These are phyloP conservation scores for Gaeumannomyces sp. DNA, from an alignment of 2,329 filamentous ascomycete species.

Conservation along the genomic window DNA sequence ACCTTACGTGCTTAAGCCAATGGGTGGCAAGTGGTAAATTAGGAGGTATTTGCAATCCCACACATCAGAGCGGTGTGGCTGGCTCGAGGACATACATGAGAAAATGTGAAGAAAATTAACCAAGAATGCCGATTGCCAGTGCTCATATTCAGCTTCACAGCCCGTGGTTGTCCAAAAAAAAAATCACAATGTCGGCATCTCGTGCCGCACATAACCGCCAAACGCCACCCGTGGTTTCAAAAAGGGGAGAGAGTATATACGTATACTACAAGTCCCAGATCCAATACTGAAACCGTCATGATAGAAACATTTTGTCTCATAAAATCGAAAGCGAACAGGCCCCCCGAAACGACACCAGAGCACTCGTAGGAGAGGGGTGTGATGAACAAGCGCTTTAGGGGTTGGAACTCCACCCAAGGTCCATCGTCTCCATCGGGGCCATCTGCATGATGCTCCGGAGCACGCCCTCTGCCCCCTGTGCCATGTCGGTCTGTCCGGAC, in stretches of 20 bases:
- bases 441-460: constrained; percentile 52
- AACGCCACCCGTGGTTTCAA: neutral
- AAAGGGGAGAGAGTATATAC: neutral
- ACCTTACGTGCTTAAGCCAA: neutral
- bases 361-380: neutral
- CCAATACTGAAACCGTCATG: neutral
- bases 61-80: neutral
- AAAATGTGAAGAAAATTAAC: neutral
- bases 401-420: constrained; percentile 38
- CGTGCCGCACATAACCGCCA: neutral
- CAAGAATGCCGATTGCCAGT: neutral
- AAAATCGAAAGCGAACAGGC: too few species aligned
- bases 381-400: constrained; percentile 3
- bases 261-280: neutral
- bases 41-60: neutral
- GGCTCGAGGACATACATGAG: neutral
- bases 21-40: neutral
- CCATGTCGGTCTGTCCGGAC: constrained; percentile 33
- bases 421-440: constrained; percentile 56
- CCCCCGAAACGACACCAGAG: neutral
- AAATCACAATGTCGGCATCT: neutral
- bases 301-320: too few species aligned
- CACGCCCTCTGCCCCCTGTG: constrained; percentile 51
- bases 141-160: neutral
- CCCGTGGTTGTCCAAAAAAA: neutral